Evolutionary conservation across 108 stramenopile genomes (phyloP).

Genomic region (Aurantiochytrium sp.): DNA sequence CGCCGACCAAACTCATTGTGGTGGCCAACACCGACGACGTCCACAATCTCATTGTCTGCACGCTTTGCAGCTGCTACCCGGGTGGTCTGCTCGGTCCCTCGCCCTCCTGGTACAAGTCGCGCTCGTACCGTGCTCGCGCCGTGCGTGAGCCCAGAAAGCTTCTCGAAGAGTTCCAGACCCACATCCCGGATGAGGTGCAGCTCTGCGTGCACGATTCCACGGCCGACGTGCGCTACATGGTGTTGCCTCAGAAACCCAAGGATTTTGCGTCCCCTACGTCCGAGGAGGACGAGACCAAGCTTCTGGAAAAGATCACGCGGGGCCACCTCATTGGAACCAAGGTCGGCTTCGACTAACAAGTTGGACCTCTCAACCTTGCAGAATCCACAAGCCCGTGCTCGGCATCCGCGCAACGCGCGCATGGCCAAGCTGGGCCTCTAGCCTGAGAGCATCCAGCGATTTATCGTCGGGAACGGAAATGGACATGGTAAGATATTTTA

Average conservation of each 20-base stretch:
- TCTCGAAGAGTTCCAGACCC: constrained; percentile 53
- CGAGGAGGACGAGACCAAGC: constrained; percentile 51
- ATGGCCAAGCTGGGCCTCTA: too few species aligned
- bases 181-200: neutral
- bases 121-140: constrained; percentile 59
- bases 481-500: too few species aligned
- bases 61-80: constrained; percentile 68
- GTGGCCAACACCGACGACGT: constrained; percentile 47
- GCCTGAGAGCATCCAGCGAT: too few species aligned
- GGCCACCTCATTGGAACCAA: constrained; percentile 62
- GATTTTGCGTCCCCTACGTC: constrained; percentile 40
- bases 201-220: constrained; percentile 68
- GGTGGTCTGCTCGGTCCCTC: constrained; percentile 55
- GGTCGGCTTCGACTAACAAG: neutral
- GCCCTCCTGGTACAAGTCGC: constrained; percentile 66
- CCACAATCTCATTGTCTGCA: constrained; percentile 67
- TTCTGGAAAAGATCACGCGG: constrained; percentile 51
- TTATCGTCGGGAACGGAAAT: too few species aligned
- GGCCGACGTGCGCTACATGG: constrained; percentile 65
- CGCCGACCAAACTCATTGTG: constrained; percentile 60
- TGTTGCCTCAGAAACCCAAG: constrained; percentile 56
- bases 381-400: neutral
- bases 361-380: neutral
- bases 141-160: constrained; percentile 64
- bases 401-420: too few species aligned